Evolutionary conservation across 1,284 basidiomycete genomes (phyloP).

Genomic region (Apiotrichum sp.): DNA sequence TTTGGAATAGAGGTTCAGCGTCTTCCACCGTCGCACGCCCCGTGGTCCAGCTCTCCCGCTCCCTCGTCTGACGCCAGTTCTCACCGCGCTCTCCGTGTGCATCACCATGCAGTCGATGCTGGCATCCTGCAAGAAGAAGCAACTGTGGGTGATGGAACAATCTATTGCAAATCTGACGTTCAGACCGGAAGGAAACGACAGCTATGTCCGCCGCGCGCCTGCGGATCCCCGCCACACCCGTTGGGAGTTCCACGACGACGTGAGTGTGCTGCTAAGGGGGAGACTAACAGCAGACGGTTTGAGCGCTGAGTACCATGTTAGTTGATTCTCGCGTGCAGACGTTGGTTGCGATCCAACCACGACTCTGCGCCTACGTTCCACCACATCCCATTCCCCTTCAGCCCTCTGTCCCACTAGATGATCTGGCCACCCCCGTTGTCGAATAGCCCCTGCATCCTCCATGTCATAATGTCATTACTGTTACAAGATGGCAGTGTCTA

Average conservation of each 20-base stretch:
- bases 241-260: slow-evolving; percentile 46
- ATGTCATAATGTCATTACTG: slow-evolving; percentile 9
- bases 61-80: slow-evolving; percentile 21
- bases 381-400: neutral
- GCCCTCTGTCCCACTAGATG: too few relatives aligned
- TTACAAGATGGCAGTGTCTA: slow-evolving; percentile 4
- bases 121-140: slow-evolving; percentile 45
- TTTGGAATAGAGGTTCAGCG: neutral
- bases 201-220: slow-evolving; percentile 42
- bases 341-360: too few relatives aligned
- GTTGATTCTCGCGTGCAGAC: too few relatives aligned
- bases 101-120: slow-evolving; percentile 50
- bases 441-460: neutral
- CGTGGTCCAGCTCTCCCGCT: too few relatives aligned
- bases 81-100: slow-evolving; percentile 45
- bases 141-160: slow-evolving; percentile 28
- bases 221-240: slow-evolving; percentile 42
- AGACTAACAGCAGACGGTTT: slow-evolving; percentile 15
- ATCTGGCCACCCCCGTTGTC: neutral
- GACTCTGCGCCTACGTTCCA: neutral
- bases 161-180: neutral
- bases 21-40: too few relatives aligned
- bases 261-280: slow-evolving; percentile 17
- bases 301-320: neutral
- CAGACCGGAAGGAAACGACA: slow-evolving; percentile 44